Conservation (phyloP, 2,329 filamentous ascomycete species). For the Ceratocystis cacaofunesta region DNA sequence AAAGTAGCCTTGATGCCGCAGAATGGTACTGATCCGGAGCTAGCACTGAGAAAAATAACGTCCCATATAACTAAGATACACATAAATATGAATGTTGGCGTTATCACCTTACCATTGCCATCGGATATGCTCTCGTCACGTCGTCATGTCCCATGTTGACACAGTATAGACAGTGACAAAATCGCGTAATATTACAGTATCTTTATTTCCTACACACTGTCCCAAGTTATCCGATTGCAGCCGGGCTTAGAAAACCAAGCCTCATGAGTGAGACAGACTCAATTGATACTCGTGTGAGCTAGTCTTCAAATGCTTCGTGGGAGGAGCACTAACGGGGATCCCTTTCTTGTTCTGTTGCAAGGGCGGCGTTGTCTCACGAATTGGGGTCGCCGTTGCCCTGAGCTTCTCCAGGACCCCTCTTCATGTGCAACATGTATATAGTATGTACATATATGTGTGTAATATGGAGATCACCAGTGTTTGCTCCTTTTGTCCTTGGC, state of each 20-base stretch:
- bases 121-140: too few species aligned
- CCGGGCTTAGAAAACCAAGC: neutral
- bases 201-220: neutral
- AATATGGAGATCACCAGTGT: neutral
- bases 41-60: too few species aligned
- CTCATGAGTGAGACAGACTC: neutral
- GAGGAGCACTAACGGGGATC: neutral
- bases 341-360: neutral
- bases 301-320: neutral
- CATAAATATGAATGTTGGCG: too few species aligned
- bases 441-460: neutral
- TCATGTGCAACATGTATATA: too few species aligned
- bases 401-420: neutral
- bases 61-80: too few species aligned
- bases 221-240: neutral
- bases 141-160: too few species aligned
- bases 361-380: neutral
- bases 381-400: neutral
- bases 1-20: neutral
- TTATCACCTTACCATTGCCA: too few species aligned
- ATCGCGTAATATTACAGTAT: neutral
- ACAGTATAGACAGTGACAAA: neutral
- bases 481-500: neutral
- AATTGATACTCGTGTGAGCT: neutral
- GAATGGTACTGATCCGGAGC: too few species aligned